Percentiles rank a stretch among this genome's conserved stretches.
phyloP scores from a whole-genome alignment of 805 yeast genomes.

The Zygoascus tannicola region DNA sequence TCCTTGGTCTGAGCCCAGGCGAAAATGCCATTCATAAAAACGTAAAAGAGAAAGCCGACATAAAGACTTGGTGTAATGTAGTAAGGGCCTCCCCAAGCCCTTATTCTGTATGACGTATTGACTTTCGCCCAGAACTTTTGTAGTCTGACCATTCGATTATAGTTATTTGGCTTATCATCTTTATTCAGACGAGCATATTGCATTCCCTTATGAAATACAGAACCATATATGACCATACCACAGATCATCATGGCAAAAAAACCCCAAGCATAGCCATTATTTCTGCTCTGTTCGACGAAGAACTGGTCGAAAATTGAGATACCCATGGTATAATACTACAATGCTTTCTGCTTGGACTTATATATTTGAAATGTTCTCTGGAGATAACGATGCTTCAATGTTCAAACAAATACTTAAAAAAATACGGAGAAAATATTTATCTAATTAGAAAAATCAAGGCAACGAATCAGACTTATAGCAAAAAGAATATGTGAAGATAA shows the following conservation, averaged over 20 bases:
- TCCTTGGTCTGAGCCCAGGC: constrained; percentile 30
- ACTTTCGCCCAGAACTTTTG: constrained; percentile 25
- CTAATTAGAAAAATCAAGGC: too few relatives aligned
- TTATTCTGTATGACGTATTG: constrained; percentile 16
- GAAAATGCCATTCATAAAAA: constrained; percentile 28
- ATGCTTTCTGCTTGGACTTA: too few relatives aligned
- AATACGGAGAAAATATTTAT: too few relatives aligned
- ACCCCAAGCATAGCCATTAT: constrained; percentile 32
- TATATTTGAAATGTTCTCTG: too few relatives aligned
- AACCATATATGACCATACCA: constrained; percentile 32
- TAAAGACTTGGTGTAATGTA: constrained; percentile 36
- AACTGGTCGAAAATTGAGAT: constrained; percentile 34
- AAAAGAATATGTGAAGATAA: too few relatives aligned
- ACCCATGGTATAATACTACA: too few relatives aligned
- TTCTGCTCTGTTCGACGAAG: constrained; percentile 32
- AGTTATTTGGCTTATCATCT: not conserved
- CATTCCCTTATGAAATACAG: constrained; percentile 36
- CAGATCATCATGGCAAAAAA: constrained; percentile 25
- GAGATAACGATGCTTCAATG: too few relatives aligned
- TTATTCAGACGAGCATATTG: not conserved
- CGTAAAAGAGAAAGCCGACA: constrained; percentile 24
- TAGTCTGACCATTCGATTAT: not conserved
- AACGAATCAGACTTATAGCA: too few relatives aligned
- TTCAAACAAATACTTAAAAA: too few relatives aligned
- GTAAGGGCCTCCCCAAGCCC: constrained; percentile 18